Percentiles rank a stretch among this genome's conserved stretches.
Evolutionary conservation across 2,329 filamentous ascomycete genomes (phyloP).

Genomic region (Beauveria australis): DNA sequence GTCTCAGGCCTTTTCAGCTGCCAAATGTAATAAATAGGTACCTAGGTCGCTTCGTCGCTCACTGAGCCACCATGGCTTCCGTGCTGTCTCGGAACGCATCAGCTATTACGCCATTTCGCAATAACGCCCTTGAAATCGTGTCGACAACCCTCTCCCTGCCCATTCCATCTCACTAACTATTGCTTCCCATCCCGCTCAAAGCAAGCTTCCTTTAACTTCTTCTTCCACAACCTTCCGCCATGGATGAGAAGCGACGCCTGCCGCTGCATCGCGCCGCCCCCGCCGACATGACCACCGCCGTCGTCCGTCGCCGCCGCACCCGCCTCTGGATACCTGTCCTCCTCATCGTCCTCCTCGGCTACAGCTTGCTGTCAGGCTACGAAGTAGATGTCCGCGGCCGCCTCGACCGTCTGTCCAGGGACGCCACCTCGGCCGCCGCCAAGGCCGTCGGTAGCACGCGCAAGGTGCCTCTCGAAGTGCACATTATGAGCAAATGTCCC

Average conservation of each 20-base stretch:
- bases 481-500: conserved; percentile 96
- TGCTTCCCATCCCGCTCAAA: too few relatives aligned
- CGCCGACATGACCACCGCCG: conserved; percentile 5
- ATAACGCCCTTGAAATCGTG: too few relatives aligned
- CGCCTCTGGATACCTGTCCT: conserved; percentile 17
- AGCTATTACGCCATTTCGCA: not conserved
- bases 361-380: conserved; percentile 12
- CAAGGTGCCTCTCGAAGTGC: conserved; percentile 74
- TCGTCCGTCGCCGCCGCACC: conserved; percentile 17
- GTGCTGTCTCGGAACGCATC: not conserved
- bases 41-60: too few relatives aligned
- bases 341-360: conserved; percentile 19
- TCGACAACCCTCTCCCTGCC: too few relatives aligned
- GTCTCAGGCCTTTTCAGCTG: too few relatives aligned
- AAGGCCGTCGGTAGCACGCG: conserved; percentile 12
- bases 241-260: conserved; percentile 24
- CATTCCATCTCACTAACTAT: too few relatives aligned
- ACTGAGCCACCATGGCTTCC: not conserved
- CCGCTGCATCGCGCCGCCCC: conserved; percentile 12
- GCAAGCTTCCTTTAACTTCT: too few relatives aligned
- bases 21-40: too few relatives aligned
- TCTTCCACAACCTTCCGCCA: conserved; percentile 8
- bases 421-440: not conserved
- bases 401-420: conserved; percentile 1
- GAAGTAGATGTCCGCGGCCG: not conserved